These are phyloP conservation scores for Myriosclerotinia scirpicola DNA, from an alignment of 2,329 filamentous ascomycete species.

Conservation along the genomic window DNA sequence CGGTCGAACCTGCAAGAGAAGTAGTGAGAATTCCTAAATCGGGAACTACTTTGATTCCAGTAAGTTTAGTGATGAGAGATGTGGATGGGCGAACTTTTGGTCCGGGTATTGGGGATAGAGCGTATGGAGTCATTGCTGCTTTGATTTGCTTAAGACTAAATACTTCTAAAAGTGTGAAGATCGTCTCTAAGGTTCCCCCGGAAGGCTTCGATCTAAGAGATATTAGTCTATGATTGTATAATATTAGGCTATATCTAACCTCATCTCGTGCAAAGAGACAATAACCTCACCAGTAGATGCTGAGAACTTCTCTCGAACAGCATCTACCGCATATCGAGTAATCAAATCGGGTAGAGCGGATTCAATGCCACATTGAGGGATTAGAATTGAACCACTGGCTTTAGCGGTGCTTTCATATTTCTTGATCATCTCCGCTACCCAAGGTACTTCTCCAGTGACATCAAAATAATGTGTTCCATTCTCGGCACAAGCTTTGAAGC, in stretches of 20 bases:
- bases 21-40: slow-evolving; percentile 57
- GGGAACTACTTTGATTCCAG: slow-evolving; percentile 51
- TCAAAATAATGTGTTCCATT: slow-evolving; percentile 65
- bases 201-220: slow-evolving; percentile 51
- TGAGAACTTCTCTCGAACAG: slow-evolving; percentile 51
- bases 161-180: slow-evolving; percentile 58
- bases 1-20: slow-evolving; percentile 50
- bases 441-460: slow-evolving; percentile 60
- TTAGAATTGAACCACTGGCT: slow-evolving; percentile 55
- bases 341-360: slow-evolving; percentile 61
- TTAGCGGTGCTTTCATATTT: slow-evolving; percentile 57
- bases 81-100: slow-evolving; percentile 29
- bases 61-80: slow-evolving; percentile 47
- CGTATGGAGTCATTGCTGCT: slow-evolving; percentile 51
- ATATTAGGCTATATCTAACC: slow-evolving; percentile 37
- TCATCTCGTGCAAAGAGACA: slow-evolving; percentile 49
- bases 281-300: slow-evolving; percentile 55
- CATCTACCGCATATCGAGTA: slow-evolving; percentile 51
- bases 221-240: slow-evolving; percentile 15
- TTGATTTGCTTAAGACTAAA: slow-evolving; percentile 52
- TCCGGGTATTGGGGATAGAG: slow-evolving; percentile 55
- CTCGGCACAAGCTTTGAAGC: slow-evolving; percentile 61
- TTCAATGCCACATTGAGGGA: slow-evolving; percentile 63
- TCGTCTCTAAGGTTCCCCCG: slow-evolving; percentile 68
- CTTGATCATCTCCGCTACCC: slow-evolving; percentile 58